Base-by-base conservation (phyloP, 2,329 filamentous ascomycete genomes). In the Dendrostoma leiphaemia region DNA sequence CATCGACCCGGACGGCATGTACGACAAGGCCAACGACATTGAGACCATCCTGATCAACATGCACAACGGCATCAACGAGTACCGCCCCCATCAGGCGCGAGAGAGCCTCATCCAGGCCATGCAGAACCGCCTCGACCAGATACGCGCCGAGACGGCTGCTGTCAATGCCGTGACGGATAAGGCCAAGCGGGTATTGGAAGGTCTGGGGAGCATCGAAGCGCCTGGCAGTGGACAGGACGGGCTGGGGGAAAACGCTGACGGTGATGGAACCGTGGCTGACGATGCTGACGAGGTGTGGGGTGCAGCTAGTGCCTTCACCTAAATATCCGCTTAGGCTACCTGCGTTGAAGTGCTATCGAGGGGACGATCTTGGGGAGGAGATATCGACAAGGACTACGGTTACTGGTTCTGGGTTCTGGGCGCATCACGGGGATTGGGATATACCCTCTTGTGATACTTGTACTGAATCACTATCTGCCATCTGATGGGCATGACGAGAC, bases 31-130 rank as follows among this genome's bases (percentile, higher is more conserved):
- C 43, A 77, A 84, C 41, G 88, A 97, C 68, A 72, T 99, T 29
- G 81, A 88, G 63, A 91, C 87, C 15, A 74, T 97, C 26, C 87
- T 96, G 59, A 86, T 93, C 69, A 97, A 97, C 69, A 88, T 95
- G 65, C 91, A 97, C 71, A 90, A 95, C 65, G 80, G 96, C 51
- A 84, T 97, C 61, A 99, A 99, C 69, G 87, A 96, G 69, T 97
- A 96, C 72, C 82, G 93, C 29, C 92, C 92, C 9, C 92, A 97
- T 68, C 93, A 97, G 73, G 91, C 92, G 23, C 77, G 93, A 41
- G 92, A 97, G 74, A 91, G 87, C 26, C 76, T 96, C 54, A 96
- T 96, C 29, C 73, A 87, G 61, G 82, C 93, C 76, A 91, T 97
- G 88, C 89, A 96, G 71, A 86, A 89, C 61, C 88, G 93, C 64